A percentile compares a stretch with the other conserved stretches of the same genome.
phyloP scores from a whole-genome alignment of 2,329 filamentous ascomycete genomes.

The Graphilbum sp. region DNA sequence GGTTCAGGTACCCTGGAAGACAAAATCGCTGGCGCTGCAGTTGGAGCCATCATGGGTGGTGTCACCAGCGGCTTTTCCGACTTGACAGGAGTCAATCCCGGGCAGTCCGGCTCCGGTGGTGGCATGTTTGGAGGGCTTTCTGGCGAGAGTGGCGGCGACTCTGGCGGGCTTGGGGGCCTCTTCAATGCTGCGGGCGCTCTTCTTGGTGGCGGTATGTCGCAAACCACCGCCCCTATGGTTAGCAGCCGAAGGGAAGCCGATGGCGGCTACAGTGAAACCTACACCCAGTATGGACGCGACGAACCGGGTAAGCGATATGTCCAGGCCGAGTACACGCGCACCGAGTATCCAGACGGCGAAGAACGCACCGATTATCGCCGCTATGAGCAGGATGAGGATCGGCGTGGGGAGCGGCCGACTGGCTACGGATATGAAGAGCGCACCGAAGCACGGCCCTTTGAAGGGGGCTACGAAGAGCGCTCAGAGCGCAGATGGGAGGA shows the following conservation, averaged over 20 bases:
- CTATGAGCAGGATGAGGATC: constrained; percentile 34
- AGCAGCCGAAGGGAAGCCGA: constrained; percentile 35
- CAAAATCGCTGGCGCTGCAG: constrained; percentile 38
- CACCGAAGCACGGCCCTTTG: constrained; percentile 32
- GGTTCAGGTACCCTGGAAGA: constrained; percentile 31
- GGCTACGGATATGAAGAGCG: constrained; percentile 41
- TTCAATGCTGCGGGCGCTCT: constrained; percentile 53
- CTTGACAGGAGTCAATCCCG: constrained; percentile 23
- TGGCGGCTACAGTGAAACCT: constrained; percentile 43
- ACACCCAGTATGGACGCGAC: constrained; percentile 44
- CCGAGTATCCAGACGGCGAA: constrained; percentile 39
- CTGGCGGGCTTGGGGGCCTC: constrained; percentile 44
- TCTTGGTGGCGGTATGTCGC: constrained; percentile 27
- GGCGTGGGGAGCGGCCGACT: constrained; percentile 19
- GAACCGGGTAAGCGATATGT: constrained; percentile 34
- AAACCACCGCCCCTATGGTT: constrained; percentile 33
- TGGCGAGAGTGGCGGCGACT: neutral
- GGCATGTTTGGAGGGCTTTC: constrained; percentile 2
- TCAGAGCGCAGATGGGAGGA: constrained; percentile 8
- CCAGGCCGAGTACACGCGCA: constrained; percentile 43
- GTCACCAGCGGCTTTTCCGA: constrained; percentile 35
- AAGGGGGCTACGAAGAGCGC: constrained; percentile 10
- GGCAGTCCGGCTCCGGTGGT: constrained; percentile 17
- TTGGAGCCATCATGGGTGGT: constrained; percentile 39
- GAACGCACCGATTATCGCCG: constrained; percentile 42